These are phyloP conservation scores for Dactylonectria estremocensis DNA, from an alignment of 2,329 filamentous ascomycete genomes.

Conservation along the genomic window DNA sequence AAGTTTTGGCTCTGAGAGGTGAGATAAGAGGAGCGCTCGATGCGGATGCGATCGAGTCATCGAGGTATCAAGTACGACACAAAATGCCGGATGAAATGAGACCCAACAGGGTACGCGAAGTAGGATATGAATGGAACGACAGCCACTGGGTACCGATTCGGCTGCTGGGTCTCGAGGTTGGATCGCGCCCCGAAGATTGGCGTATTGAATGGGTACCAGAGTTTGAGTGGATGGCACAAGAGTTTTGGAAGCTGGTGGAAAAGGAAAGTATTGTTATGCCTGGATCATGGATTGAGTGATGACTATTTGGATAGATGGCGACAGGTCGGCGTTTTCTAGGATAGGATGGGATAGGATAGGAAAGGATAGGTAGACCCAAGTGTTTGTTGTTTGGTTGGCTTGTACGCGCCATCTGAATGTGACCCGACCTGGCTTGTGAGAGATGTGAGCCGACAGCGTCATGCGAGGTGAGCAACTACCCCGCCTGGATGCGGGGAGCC, in stretches of 20 bases:
- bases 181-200: slow-evolving; percentile 37
- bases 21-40: slow-evolving; percentile 38
- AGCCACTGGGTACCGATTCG: slow-evolving; percentile 46
- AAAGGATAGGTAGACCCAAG: no score
- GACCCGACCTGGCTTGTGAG: slow-evolving; percentile 6
- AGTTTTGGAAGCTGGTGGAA: slow-evolving; percentile 48
- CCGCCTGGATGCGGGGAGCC: slow-evolving; percentile 4
- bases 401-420: neutral
- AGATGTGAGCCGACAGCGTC: slow-evolving; percentile 3
- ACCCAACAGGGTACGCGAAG: neutral
- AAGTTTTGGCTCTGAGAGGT: slow-evolving; percentile 4
- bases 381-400: neutral
- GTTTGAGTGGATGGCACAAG: slow-evolving; percentile 45
- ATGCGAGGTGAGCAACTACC: neutral
- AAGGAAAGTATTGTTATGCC: slow-evolving; percentile 37
- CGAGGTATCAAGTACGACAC: slow-evolving; percentile 24
- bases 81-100: neutral
- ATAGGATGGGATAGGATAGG: no score
- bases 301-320: neutral
- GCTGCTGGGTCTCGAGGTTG: slow-evolving; percentile 37
- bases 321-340: neutral
- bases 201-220: slow-evolving; percentile 44
- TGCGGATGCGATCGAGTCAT: slow-evolving; percentile 29
- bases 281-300: slow-evolving; percentile 46
- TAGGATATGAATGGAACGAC: neutral